These are phyloP conservation scores for Hymenoscyphus infarciens DNA, from an alignment of 2,329 filamentous ascomycete species.

Conservation along the genomic window DNA sequence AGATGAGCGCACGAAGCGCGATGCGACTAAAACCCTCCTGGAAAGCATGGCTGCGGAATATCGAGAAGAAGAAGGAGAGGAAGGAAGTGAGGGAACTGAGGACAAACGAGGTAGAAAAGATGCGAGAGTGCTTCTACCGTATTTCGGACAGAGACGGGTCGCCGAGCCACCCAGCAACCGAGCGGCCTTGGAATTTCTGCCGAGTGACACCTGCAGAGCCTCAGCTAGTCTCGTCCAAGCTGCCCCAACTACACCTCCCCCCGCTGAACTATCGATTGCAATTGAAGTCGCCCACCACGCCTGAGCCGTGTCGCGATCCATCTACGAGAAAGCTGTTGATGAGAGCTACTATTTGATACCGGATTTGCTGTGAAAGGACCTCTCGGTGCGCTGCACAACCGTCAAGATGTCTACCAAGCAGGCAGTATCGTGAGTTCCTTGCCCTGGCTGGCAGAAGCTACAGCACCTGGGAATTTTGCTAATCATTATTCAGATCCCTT, in stretches of 20 bases:
- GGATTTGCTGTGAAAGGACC: neutral
- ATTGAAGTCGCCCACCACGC: neutral
- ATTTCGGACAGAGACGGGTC: neutral
- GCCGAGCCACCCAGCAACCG: neutral
- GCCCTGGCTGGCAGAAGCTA: neutral
- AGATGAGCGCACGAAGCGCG: constrained; percentile 33
- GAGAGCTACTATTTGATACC: neutral
- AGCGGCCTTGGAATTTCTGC: constrained; percentile 1
- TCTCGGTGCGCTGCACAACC: constrained; percentile 1
- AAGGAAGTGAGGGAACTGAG: constrained; percentile 2
- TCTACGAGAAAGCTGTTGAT: neutral
- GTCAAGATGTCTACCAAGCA: constrained; percentile 36
- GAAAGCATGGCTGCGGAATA: constrained; percentile 33
- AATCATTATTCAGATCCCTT: constrained; percentile 53
- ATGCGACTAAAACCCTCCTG: constrained; percentile 33
- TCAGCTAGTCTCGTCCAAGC: neutral
- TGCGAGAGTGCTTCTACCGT: neutral
- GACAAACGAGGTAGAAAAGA: neutral
- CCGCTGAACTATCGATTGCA: neutral
- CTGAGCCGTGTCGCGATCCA: neutral
- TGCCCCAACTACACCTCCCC: neutral
- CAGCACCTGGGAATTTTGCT: constrained; percentile 13
- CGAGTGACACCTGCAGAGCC: neutral
- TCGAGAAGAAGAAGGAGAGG: constrained; percentile 9
- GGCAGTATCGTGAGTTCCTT: constrained; percentile 33